phyloP scores from a whole-genome alignment of 2,329 filamentous ascomycete genomes.

The Ophioceras dolichostomum region DNA sequence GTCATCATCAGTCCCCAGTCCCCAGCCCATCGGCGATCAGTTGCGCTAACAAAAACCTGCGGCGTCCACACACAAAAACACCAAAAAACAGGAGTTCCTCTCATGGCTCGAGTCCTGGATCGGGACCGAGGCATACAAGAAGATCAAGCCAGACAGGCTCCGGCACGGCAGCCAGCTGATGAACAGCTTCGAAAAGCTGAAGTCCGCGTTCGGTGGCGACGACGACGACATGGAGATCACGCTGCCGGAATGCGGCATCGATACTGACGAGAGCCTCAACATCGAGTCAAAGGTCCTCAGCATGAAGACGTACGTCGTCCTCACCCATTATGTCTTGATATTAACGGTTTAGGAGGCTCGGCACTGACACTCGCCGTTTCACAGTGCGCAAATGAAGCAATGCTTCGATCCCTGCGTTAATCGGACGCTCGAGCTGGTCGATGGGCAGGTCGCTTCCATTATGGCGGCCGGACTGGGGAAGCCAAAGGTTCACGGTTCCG shows the following conservation, averaged over 20 bases:
- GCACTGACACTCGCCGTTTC: not conserved
- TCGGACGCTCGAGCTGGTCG: slow-evolving; percentile 6
- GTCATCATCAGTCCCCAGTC: too few relatives aligned
- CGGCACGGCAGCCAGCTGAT: slow-evolving; percentile 6
- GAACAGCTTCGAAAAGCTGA: slow-evolving; percentile 4
- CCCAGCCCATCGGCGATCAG: too few relatives aligned
- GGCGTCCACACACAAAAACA: not conserved
- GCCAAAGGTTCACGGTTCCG: too few relatives aligned
- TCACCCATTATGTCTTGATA: too few relatives aligned
- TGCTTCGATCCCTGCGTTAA: slow-evolving; percentile 7
- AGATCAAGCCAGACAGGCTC: slow-evolving; percentile 3
- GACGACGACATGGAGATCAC: slow-evolving; percentile 5
- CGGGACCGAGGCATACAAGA: slow-evolving; percentile 3
- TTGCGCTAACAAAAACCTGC: too few relatives aligned
- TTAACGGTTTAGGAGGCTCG: not conserved
- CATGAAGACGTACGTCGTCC: slow-evolving; percentile 1
- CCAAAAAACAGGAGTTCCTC: slow-evolving; percentile 5
- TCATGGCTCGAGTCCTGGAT: slow-evolving; percentile 7
- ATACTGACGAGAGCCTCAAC: slow-evolving; percentile 4
- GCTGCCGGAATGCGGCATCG: slow-evolving; percentile 5
- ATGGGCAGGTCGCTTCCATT: slow-evolving; percentile 6
- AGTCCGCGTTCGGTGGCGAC: slow-evolving; percentile 4
- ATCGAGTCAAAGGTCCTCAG: slow-evolving; percentile 4
- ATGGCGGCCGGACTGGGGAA: slow-evolving; percentile 4
- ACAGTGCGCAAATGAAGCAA: slow-evolving; percentile 5